phyloP scores from a whole-genome alignment of 1,284 basidiomycete genomes.

The Fomitopsis schrenkii region DNA sequence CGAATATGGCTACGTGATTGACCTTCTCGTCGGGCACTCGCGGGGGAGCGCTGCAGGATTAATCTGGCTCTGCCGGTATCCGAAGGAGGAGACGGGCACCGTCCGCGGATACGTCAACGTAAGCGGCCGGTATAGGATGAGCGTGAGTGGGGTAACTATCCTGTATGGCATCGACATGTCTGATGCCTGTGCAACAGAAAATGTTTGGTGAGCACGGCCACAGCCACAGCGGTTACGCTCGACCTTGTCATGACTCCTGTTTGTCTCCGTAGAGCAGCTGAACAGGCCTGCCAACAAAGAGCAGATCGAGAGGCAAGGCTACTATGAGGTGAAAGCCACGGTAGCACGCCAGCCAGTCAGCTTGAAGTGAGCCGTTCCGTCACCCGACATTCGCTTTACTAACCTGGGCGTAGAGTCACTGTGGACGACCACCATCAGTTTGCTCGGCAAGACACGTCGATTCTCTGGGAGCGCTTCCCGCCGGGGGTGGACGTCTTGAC shows the following conservation, averaged over 20 bases:
- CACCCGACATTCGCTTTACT: background rate
- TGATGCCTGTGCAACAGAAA: constrained; percentile 10
- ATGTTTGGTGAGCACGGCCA: constrained; percentile 13
- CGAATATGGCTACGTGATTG: constrained; percentile 59
- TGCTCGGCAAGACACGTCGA: constrained; percentile 54
- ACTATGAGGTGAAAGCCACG: constrained; percentile 50
- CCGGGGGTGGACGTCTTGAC: constrained; percentile 55
- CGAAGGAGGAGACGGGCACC: constrained; percentile 43
- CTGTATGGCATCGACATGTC: background rate
- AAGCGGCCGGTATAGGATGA: constrained; percentile 73
- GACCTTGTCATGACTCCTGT: background rate
- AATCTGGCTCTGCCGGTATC: constrained; percentile 63
- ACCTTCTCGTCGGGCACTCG: constrained; percentile 70
- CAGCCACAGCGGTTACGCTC: background rate
- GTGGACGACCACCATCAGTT: constrained; percentile 57
- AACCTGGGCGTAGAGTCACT: constrained; percentile 37
- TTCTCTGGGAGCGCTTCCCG: constrained; percentile 66
- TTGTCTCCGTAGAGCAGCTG: background rate
- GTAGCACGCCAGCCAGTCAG: constrained; percentile 58
- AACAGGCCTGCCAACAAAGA: constrained; percentile 30
- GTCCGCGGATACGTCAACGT: constrained; percentile 63
- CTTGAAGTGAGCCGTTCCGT: constrained; percentile 18
- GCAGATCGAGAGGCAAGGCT: constrained; percentile 50
- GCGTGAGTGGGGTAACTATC: constrained; percentile 38
- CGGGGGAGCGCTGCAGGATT: constrained; percentile 64